Evolutionary conservation across 2,329 filamentous ascomycete genomes (phyloP).

Genomic region (Fusarium phyllophilum): DNA sequence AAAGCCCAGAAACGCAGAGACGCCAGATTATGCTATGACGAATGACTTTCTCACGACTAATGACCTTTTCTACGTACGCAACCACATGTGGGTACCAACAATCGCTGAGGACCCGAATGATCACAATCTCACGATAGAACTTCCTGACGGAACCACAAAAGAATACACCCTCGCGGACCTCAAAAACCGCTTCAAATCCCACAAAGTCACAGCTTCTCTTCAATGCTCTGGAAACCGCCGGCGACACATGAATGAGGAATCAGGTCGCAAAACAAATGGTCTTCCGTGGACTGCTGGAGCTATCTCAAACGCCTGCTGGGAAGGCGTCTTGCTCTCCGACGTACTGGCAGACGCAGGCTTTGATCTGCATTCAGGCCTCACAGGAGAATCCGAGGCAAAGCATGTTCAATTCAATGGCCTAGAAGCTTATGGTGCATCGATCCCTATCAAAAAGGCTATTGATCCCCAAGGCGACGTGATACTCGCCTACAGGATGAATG

Average conservation of each 20-base stretch:
- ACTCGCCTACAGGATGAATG: conserved; percentile 75
- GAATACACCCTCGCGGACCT: conserved; percentile 66
- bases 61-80: conserved; percentile 67
- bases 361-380: conserved; percentile 50
- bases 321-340: conserved; percentile 65
- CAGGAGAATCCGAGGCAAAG: conserved; percentile 52
- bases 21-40: conserved; percentile 60
- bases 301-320: conserved; percentile 69
- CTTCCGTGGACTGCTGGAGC: conserved; percentile 69
- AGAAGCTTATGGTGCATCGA: conserved; percentile 70
- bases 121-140: conserved; percentile 63
- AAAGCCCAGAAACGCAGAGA: conserved; percentile 71
- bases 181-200: conserved; percentile 60
- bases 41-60: conserved; percentile 65
- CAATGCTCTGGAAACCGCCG: conserved; percentile 71
- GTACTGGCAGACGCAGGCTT: conserved; percentile 67
- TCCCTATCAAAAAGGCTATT: conserved; percentile 67
- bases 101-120: conserved; percentile 51
- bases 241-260: conserved; percentile 64
- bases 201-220: conserved; percentile 64
- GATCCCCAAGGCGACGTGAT: conserved; percentile 72
- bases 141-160: conserved; percentile 63
- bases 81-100: conserved; percentile 72
- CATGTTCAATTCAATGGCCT: conserved; percentile 69
- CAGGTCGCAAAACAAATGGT: conserved; percentile 61